Evolutionary conservation across 192 early-diverging fungal species (phyloP).

Genomic region (Mortierella claussenii): DNA sequence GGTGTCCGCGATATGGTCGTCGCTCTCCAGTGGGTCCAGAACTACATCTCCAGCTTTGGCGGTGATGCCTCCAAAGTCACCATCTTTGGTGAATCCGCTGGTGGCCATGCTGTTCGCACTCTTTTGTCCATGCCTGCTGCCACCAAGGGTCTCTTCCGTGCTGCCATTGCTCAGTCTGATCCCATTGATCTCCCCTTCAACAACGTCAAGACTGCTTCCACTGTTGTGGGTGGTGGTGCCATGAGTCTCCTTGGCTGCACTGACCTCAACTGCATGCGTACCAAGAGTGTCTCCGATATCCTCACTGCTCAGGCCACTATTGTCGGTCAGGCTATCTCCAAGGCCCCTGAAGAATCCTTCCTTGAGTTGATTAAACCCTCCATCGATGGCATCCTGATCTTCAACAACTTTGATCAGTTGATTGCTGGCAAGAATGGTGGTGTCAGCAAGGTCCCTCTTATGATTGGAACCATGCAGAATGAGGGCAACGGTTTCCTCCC

Average conservation of each 20-base stretch:
- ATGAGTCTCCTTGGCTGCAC: constrained; percentile 36
- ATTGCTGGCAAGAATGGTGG: constrained; percentile 51
- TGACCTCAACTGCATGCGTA: constrained; percentile 45
- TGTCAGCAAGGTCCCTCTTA: constrained; percentile 36
- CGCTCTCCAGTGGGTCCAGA: constrained; percentile 49
- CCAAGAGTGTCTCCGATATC: constrained; percentile 30
- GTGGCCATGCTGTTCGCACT: constrained; percentile 47
- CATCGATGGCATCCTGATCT: constrained; percentile 39
- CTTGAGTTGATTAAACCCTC: constrained; percentile 52
- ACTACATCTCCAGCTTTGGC: constrained; percentile 34
- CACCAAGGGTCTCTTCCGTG: constrained; percentile 44
- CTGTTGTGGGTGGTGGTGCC: constrained; percentile 37
- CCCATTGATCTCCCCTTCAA: constrained; percentile 50
- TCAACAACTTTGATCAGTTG: constrained; percentile 49
- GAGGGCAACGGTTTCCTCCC: constrained; percentile 54
- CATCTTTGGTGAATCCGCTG: constrained; percentile 51
- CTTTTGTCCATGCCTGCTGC: constrained; percentile 53
- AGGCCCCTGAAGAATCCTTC: constrained; percentile 51
- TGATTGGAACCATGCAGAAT: constrained; percentile 53
- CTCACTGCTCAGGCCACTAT: constrained; percentile 34
- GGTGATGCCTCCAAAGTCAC: constrained; percentile 43
- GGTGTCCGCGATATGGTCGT: constrained; percentile 52
- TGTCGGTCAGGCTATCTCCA: constrained; percentile 33
- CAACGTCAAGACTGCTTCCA: constrained; percentile 38
- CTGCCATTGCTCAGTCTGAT: constrained; percentile 48